Percentiles rank a stretch among this genome's conserved stretches.
phyloP scores from a whole-genome alignment of 495 filamentous ascomycete genomes.

The Penicillium egyptiacum region DNA sequence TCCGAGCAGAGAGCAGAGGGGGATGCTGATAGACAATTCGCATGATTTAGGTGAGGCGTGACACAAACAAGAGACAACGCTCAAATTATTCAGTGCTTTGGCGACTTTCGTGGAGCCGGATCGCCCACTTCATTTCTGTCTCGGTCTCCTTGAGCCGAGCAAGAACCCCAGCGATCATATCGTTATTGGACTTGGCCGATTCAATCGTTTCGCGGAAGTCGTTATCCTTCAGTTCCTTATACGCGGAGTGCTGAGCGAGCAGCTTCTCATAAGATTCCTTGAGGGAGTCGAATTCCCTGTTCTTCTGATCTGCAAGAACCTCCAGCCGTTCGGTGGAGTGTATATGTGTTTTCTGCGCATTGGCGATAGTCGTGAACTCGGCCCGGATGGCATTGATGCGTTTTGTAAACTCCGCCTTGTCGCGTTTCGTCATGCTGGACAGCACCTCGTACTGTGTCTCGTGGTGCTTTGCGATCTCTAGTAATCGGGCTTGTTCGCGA shows the following conservation, averaged over 20 bases:
- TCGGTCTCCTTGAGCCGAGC: conserved; percentile 61
- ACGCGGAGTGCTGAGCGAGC: conserved; percentile 55
- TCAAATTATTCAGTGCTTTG: conserved; percentile 22
- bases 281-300: conserved; percentile 60
- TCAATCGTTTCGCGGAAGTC: conserved; percentile 57
- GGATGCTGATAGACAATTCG: background rate
- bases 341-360: conserved; percentile 42
- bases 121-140: conserved; percentile 66
- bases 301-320: conserved; percentile 67
- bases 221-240: conserved; percentile 63
- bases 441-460: conserved; percentile 70
- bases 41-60: background rate
- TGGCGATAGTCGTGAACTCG: conserved; percentile 37
- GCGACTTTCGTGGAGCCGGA: conserved; percentile 59
- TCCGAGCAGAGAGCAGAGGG: background rate
- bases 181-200: conserved; percentile 53
- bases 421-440: conserved; percentile 55
- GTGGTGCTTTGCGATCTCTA: conserved; percentile 53
- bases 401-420: conserved; percentile 50
- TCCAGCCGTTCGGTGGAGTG: conserved; percentile 63
- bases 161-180: conserved; percentile 54
- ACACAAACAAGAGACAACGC: background rate
- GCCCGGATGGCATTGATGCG: conserved; percentile 34
- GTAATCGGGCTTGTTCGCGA: conserved; percentile 61
- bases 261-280: conserved; percentile 61